Base-by-base conservation (phyloP, 164 flowering plant species). In the Buxus sempervirens region DNA sequence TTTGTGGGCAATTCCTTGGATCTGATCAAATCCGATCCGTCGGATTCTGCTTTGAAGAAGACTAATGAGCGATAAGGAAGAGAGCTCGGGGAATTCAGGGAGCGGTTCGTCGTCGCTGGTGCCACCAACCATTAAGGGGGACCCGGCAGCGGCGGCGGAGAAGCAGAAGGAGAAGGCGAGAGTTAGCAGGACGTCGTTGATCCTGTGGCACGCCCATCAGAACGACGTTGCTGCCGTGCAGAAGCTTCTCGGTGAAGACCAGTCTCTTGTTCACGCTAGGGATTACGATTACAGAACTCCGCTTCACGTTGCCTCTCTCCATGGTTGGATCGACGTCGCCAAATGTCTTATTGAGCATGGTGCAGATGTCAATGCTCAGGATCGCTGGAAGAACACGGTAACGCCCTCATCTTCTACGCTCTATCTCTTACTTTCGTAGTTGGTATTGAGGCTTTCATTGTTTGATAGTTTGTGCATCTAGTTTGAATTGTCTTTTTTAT, bases 371-470 rank as follows among this genome's bases (percentile, higher is more conserved):
- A 95, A 95, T 81, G 93, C 96, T 23, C 97, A 84, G 69, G 99
- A 95, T 85, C 98, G 99, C 48, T 95, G 99, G 99, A 92, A 84
- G 70, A 96, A 96, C 72, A 90, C 99, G 54, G 99, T 96, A 67
- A 45, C 12, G 57, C 22, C 45, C 25, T 65, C 22, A 6, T 4
- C 64, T 9, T 60, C 21, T 15, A 5, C 63, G 26, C 25, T 1
- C 5, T 32, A 32, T 32, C 7, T 3, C 38, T 32, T 32, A 32
- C 3, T 32, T 32, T 32, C 5, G 7, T 32, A 3, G 38, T 32
- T 32, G 38, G 3, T 32, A 7, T 32, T 32, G 38, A 32, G 7
- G 3, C 38, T 32, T 7, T 7, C 38, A 32, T 7, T 32, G 38
- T 32, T 7, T 32, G 7, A 32, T 3, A 32, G 38, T 3, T 32